Evolutionary conservation across 768 basidiomycete genomes (phyloP).

Genomic region (Lepiota venenata): DNA sequence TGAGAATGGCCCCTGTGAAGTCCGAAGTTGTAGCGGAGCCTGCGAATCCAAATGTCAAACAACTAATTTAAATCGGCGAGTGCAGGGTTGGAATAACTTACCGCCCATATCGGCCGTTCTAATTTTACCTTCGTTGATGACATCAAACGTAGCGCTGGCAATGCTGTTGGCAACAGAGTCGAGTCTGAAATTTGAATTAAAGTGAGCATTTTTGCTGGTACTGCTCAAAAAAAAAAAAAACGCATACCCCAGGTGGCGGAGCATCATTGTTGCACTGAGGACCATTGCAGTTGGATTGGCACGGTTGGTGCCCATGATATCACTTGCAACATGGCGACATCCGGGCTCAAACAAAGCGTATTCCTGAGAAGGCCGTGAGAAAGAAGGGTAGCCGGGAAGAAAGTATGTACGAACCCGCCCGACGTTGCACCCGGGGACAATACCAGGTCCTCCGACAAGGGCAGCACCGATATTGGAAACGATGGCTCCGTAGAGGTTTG

Average conservation of each 20-base stretch:
- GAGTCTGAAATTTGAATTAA: constrained; percentile 45
- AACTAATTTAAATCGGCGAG: background rate
- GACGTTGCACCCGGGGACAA: constrained; percentile 97
- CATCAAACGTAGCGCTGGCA: constrained; percentile 87
- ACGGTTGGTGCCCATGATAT: constrained; percentile 94
- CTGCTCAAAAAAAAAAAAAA: background rate
- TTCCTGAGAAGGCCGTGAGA: constrained; percentile 48
- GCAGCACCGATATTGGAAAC: constrained; percentile 98
- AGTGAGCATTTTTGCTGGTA: constrained; percentile 4
- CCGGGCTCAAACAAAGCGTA: constrained; percentile 99
- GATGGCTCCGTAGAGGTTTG: constrained; percentile 95
- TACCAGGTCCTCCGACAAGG: constrained; percentile 95
- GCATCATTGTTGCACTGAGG: constrained; percentile 96
- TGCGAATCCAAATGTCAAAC: constrained; percentile 25
- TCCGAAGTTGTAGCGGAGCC: constrained; percentile 91
- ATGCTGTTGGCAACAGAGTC: constrained; percentile 93
- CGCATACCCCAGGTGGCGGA: constrained; percentile 88
- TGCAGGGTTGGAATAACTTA: constrained; percentile 33
- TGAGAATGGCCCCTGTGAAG: constrained; percentile 91
- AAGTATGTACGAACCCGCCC: constrained; percentile 58
- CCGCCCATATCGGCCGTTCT: constrained; percentile 96
- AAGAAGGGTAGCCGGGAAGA: background rate
- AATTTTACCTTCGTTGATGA: constrained; percentile 85
- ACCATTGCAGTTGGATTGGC: constrained; percentile 99
- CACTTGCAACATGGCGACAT: constrained; percentile 91